Conservation (phyloP, 768 basidiomycete genomes). For the Boletus pseudo-olivaceus region DNA sequence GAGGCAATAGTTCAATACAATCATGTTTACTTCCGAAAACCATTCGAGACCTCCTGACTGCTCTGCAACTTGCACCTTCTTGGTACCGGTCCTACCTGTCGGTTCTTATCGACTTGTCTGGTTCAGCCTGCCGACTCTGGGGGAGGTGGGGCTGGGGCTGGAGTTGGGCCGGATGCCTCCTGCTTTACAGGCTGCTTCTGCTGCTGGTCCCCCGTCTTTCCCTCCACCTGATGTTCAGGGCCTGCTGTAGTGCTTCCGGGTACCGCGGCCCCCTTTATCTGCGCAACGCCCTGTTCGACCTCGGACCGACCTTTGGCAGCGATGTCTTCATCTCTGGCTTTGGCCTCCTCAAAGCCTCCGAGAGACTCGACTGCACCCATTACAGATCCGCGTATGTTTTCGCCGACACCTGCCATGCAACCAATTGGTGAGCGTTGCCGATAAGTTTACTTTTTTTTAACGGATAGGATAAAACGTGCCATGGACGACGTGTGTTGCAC, state of each 20-base stretch:
- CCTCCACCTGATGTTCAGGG: background rate
- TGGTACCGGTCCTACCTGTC: background rate
- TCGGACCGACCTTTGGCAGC: constrained; percentile 38
- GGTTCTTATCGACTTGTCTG: background rate
- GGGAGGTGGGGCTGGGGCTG: no score
- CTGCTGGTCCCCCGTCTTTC: background rate
- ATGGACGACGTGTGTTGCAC: constrained; percentile 36
- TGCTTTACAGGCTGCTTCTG: background rate
- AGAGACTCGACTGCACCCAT: constrained; percentile 39
- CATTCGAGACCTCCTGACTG: background rate
- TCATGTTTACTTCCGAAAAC: background rate
- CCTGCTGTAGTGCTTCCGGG: background rate
- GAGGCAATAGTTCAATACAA: no score
- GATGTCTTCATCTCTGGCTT: constrained; percentile 35
- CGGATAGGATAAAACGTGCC: constrained; percentile 20
- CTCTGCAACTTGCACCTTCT: background rate
- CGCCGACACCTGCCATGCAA: constrained; percentile 38
- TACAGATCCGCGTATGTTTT: constrained; percentile 42
- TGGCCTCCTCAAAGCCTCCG: constrained; percentile 21
- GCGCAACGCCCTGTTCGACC: constrained; percentile 37
- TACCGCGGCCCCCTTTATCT: constrained; percentile 14
- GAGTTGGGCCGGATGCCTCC: background rate
- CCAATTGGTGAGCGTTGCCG: constrained; percentile 2
- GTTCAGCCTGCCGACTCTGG: background rate
- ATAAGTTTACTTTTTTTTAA: background rate